These are phyloP conservation scores for Kwoniella dendrophila DNA, from an alignment of 768 basidiomycete genomes.

Conservation along the genomic window DNA sequence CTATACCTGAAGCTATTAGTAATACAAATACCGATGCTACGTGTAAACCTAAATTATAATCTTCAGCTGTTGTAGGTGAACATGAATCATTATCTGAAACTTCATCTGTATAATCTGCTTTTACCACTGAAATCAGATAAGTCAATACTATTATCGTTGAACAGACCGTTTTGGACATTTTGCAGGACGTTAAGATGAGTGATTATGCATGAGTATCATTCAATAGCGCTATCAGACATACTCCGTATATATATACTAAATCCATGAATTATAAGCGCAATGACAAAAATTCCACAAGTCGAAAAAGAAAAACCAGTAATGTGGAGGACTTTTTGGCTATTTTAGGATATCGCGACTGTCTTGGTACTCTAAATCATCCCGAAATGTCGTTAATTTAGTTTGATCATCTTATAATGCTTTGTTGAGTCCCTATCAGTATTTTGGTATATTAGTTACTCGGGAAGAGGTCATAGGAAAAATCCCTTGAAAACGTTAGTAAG, in stretches of 20 bases:
- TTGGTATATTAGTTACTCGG: no score
- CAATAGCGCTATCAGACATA: background rate
- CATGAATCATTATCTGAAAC: background rate
- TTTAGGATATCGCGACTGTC: constrained; percentile 9
- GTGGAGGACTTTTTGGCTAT: constrained; percentile 9
- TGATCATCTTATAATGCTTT: no score
- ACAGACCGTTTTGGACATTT: background rate
- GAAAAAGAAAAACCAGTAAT: background rate
- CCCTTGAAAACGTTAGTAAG: no score
- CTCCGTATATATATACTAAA: background rate
- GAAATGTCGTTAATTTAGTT: no score
- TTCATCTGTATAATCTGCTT: background rate
- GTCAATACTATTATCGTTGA: no score
- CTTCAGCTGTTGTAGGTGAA: constrained; percentile 2
- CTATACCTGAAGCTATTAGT: constrained; percentile 7
- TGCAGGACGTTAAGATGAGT: background rate
- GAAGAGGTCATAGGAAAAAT: no score
- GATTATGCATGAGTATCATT: background rate
- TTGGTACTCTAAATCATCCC: constrained; percentile 1
- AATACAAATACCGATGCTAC: constrained; percentile 15
- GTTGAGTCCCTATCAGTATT: no score
- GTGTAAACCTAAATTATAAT: constrained; percentile 5
- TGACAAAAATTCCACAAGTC: no score
- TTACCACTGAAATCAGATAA: background rate
- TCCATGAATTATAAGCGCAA: no score